Conservation (phyloP, 345 rosid genomes). For the Boechera divaricarpa region DNA sequence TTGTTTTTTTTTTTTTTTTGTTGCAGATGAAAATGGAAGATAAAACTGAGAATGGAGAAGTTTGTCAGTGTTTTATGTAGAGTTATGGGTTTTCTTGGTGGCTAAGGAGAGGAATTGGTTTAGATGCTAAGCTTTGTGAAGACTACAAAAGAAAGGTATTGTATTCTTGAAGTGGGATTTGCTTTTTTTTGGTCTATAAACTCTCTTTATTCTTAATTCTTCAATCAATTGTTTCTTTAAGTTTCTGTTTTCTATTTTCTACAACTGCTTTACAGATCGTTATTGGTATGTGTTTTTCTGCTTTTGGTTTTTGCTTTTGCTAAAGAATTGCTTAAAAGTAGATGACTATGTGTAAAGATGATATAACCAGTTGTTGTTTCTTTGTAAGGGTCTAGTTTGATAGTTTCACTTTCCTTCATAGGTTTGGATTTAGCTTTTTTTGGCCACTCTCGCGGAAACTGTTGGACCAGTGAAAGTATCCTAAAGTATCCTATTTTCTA, state of each 20-base stretch:
- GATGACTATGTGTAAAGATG: slow-evolving; percentile 31
- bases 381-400: slow-evolving; percentile 31
- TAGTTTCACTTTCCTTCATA: slow-evolving; percentile 22
- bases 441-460: slow-evolving; percentile 7
- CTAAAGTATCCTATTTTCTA: neutral
- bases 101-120: slow-evolving; percentile 40
- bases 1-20: neutral
- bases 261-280: slow-evolving; percentile 47
- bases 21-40: slow-evolving; percentile 9
- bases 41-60: slow-evolving; percentile 26
- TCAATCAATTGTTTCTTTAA: slow-evolving; percentile 39
- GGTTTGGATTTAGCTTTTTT: neutral
- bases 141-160: slow-evolving; percentile 46
- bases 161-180: slow-evolving; percentile 40
- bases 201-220: slow-evolving; percentile 19
- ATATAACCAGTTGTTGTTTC: slow-evolving; percentile 20
- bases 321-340: slow-evolving; percentile 33
- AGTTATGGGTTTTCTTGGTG: slow-evolving; percentile 45
- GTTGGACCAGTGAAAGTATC: neutral
- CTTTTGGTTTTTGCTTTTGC: slow-evolving; percentile 36
- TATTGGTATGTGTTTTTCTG: slow-evolving; percentile 33
- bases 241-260: slow-evolving; percentile 24
- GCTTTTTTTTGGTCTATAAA: slow-evolving; percentile 8
- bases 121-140: slow-evolving; percentile 48
- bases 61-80: slow-evolving; percentile 43